Conservation (phyloP, 2,329 filamentous ascomycete species). For the Chaetomiaceae sp. region DNA sequence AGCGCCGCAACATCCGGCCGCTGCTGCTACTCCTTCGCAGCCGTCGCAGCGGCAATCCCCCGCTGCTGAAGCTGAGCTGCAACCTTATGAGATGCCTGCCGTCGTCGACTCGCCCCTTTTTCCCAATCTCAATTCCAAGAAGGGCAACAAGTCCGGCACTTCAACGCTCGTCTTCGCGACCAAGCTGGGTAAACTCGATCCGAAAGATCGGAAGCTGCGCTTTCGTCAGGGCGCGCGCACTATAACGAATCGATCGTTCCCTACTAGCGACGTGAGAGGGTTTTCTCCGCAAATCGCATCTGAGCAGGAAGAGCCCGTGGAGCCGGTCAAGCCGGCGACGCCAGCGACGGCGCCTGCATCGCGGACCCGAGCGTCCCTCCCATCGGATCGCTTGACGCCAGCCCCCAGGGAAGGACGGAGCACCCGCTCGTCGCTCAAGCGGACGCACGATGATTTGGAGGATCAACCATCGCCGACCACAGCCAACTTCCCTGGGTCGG, state of each 20-base stretch:
- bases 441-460: slow-evolving; percentile 52
- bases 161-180: slow-evolving; percentile 22
- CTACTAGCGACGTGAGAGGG: slow-evolving; percentile 12
- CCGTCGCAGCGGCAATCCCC: slow-evolving; percentile 15
- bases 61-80: slow-evolving; percentile 21
- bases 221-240: slow-evolving; percentile 29
- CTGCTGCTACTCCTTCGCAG: slow-evolving; percentile 8
- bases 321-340: neutral
- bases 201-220: slow-evolving; percentile 26
- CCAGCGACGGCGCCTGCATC: slow-evolving; percentile 14
- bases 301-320: neutral
- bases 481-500: slow-evolving; percentile 46
- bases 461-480: slow-evolving; percentile 50
- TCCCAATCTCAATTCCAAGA: slow-evolving; percentile 28
- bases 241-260: slow-evolving; percentile 29
- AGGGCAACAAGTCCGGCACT: slow-evolving; percentile 29
- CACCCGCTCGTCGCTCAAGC: slow-evolving; percentile 49
- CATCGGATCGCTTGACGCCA: slow-evolving; percentile 26
- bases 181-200: slow-evolving; percentile 27
- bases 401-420: slow-evolving; percentile 38
- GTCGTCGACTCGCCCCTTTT: slow-evolving; percentile 27
- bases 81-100: slow-evolving; percentile 29
- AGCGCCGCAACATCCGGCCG: slow-evolving; percentile 17
- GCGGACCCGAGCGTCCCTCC: slow-evolving; percentile 16
- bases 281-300: neutral